Evolutionary conservation across 805 yeast species (phyloP).

Genomic region (Ogataea polymorpha): DNA sequence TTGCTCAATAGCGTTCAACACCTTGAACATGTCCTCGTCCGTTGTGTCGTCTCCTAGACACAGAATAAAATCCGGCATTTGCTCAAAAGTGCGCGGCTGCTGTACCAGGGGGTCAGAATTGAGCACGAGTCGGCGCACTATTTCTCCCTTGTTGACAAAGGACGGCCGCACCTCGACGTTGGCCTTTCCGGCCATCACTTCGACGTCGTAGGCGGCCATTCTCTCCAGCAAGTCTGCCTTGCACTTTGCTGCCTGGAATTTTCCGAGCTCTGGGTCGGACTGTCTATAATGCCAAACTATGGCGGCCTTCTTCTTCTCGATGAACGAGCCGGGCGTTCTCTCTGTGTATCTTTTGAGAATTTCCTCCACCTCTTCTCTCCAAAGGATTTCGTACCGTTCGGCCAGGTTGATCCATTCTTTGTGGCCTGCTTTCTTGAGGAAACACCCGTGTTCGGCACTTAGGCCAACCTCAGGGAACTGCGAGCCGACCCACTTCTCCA

Average conservation of each 20-base stretch:
- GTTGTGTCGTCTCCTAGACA: slow-evolving; percentile 96
- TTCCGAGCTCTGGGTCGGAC: slow-evolving; percentile 91
- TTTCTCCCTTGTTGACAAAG: slow-evolving; percentile 95
- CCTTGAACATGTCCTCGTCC: slow-evolving; percentile 95
- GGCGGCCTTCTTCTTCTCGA: slow-evolving; percentile 89
- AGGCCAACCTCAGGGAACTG: slow-evolving; percentile 65
- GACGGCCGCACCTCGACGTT: slow-evolving; percentile 96
- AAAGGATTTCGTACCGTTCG: slow-evolving; percentile 81
- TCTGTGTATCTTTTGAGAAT: slow-evolving; percentile 75
- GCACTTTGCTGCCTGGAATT: slow-evolving; percentile 75
- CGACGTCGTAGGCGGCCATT: slow-evolving; percentile 71
- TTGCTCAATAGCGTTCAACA: slow-evolving; percentile 61
- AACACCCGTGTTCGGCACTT: slow-evolving; percentile 97
- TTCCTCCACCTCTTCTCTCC: slow-evolving; percentile 83
- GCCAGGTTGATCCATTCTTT: slow-evolving; percentile 81
- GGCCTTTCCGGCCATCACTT: slow-evolving; percentile 96
- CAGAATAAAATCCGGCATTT: slow-evolving; percentile 76
- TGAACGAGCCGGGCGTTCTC: slow-evolving; percentile 84
- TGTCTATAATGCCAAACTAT: slow-evolving; percentile 97
- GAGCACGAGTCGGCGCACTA: slow-evolving; percentile 74
- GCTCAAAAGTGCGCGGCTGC: slow-evolving; percentile 27
- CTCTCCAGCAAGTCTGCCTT: slow-evolving; percentile 58
- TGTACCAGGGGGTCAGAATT: slow-evolving; percentile 52
- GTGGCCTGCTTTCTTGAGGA: slow-evolving; percentile 69
- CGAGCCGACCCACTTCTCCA: slow-evolving; percentile 83